A percentile compares a stretch with the other conserved stretches of the same genome.
Evolutionary conservation across 1,139 yeast genomes (phyloP).

Genomic region (Hemisphaericaspora xylanilytica): DNA sequence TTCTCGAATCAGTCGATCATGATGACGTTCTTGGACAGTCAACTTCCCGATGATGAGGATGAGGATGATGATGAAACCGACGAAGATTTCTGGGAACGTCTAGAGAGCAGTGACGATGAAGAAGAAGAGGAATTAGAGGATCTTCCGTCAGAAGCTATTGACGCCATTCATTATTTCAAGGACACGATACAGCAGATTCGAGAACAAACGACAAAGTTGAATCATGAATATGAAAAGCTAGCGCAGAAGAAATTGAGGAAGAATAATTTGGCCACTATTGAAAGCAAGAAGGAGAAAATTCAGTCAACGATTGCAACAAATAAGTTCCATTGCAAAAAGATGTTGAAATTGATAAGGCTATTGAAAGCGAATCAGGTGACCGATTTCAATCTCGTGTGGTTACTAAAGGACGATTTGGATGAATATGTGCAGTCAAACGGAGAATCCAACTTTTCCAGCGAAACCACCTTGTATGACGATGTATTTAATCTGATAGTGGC

Average conservation of each 20-base stretch:
- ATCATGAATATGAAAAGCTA: constrained; percentile 38
- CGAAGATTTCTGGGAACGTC: constrained; percentile 10
- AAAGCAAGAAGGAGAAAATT: constrained; percentile 44
- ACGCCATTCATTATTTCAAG: constrained; percentile 32
- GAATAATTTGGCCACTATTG: constrained; percentile 36
- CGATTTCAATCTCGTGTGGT: constrained; percentile 34
- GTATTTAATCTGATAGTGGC: constrained; percentile 26
- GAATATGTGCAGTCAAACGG: constrained; percentile 39
- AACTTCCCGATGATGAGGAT: constrained; percentile 16
- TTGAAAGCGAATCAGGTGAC: constrained; percentile 31
- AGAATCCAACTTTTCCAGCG: constrained; percentile 36
- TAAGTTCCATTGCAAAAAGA: constrained; percentile 40
- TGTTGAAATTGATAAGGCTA: constrained; percentile 31
- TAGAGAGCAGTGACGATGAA: constrained; percentile 12
- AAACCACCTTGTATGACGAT: constrained; percentile 46
- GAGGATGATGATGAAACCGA: constrained; percentile 15
- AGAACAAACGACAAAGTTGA: constrained; percentile 36
- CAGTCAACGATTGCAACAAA: constrained; percentile 34
- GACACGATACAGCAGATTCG: constrained; percentile 30
- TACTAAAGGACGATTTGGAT: constrained; percentile 42
- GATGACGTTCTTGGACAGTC: constrained; percentile 42
- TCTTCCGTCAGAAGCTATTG: constrained; percentile 36
- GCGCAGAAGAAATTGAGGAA: constrained; percentile 42
- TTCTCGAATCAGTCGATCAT: constrained; percentile 48
- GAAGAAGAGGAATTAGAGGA: constrained; percentile 17